A percentile compares a stretch with the other conserved stretches of the same genome.
These are phyloP conservation scores for Pyricularia grisea DNA, from an alignment of 2,329 filamentous ascomycete genomes.

Conservation along the genomic window DNA sequence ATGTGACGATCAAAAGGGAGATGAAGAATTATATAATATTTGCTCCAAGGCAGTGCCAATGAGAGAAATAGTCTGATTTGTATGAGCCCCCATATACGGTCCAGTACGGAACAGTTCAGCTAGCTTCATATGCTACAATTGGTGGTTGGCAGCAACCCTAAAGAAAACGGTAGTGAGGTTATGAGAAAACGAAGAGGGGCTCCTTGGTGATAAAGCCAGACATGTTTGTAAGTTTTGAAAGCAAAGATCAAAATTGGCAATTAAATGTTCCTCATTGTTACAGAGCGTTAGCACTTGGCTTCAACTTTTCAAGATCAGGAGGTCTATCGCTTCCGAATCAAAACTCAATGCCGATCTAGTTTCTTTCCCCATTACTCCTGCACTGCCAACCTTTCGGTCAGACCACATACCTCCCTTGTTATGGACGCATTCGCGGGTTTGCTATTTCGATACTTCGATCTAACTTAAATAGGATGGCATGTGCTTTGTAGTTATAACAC, in stretches of 20 bases:
- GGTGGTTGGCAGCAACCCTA: neutral
- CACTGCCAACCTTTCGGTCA: too few relatives aligned
- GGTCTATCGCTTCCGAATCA: too few relatives aligned
- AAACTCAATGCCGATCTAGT: too few relatives aligned
- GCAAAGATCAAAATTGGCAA: neutral
- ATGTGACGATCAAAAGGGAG: neutral
- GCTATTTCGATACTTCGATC: too few relatives aligned
- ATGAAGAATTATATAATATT: neutral
- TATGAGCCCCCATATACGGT: neutral
- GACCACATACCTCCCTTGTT: too few relatives aligned
- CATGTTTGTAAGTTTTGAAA: neutral
- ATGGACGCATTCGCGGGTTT: too few relatives aligned
- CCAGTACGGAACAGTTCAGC: neutral
- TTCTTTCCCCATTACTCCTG: too few relatives aligned
- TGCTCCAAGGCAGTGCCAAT: neutral
- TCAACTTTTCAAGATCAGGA: too few relatives aligned
- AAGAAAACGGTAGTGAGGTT: neutral
- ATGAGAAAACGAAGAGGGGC: neutral
- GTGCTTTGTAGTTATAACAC: too few relatives aligned
- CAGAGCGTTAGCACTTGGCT: too few relatives aligned
- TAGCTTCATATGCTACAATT: neutral
- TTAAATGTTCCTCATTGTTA: neutral
- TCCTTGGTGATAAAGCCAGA: neutral
- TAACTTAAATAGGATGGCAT: too few relatives aligned
- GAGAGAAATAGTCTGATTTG: neutral